phyloP scores from a whole-genome alignment of 2,329 filamentous ascomycete species.

The Albifimbria verrucaria region DNA sequence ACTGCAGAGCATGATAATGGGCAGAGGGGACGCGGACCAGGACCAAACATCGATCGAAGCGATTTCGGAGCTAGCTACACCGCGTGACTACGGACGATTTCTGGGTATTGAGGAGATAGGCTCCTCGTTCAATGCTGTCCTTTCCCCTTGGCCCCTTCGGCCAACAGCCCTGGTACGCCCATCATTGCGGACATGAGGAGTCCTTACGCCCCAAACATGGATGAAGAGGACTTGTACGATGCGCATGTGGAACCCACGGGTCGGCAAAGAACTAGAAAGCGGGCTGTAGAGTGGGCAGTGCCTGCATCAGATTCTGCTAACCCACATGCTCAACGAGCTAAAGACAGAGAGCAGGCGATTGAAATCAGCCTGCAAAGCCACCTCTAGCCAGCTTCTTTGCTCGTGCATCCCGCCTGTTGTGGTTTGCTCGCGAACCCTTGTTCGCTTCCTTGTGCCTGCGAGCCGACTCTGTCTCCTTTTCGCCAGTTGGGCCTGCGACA shows the following conservation, averaged over 20 bases:
- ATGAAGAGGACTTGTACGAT: conserved; percentile 29
- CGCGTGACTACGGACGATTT: conserved; percentile 31
- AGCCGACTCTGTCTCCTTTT: conserved; percentile 69
- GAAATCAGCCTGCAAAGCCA: conserved; percentile 31
- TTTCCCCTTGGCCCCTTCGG: conserved; percentile 16
- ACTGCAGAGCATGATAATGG: conserved; percentile 39
- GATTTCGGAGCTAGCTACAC: conserved; percentile 40
- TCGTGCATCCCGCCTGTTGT: conserved; percentile 73
- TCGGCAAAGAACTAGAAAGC: conserved; percentile 6
- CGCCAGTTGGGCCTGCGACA: conserved; percentile 62
- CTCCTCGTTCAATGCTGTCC: conserved; percentile 27
- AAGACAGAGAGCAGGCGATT: conserved; percentile 14
- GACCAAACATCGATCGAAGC: conserved; percentile 35
- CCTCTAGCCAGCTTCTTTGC: conserved; percentile 63
- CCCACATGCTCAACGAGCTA: conserved; percentile 9
- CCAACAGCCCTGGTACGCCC: conserved; percentile 22
- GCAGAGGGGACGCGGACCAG: conserved; percentile 30
- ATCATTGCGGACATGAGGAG: conserved; percentile 31
- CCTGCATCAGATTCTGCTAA: conserved; percentile 1
- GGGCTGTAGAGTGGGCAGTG: conserved; percentile 2
- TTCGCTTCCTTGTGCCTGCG: conserved; percentile 76
- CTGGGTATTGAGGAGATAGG: conserved; percentile 31
- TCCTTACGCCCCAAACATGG: conserved; percentile 33
- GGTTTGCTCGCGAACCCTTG: conserved; percentile 80
- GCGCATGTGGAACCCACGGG: conserved; percentile 10